Percentiles rank a stretch among this genome's conserved stretches.
Evolutionary conservation across 2,329 filamentous ascomycete genomes (phyloP).

Genomic region (Penicillium paneum): DNA sequence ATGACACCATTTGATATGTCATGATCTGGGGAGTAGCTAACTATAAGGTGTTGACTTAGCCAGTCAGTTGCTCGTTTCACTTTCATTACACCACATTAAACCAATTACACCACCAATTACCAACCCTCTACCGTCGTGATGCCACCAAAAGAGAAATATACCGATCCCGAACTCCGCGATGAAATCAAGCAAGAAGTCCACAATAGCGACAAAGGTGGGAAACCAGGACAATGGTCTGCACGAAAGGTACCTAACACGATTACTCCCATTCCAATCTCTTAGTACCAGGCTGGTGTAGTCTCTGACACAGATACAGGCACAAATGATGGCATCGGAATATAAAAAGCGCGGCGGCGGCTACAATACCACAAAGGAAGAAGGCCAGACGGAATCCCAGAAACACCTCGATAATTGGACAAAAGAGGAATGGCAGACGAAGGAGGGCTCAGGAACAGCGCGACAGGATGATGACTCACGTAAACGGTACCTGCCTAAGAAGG

Average conservation of each 20-base stretch:
- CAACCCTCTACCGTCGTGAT: constrained; percentile 26
- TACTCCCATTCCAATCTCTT: not conserved
- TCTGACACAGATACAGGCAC: constrained; percentile 30
- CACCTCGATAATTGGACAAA: constrained; percentile 46
- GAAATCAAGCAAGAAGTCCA: constrained; percentile 49
- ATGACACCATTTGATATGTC: not conserved
- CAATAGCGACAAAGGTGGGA: constrained; percentile 46
- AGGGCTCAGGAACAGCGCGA: constrained; percentile 46
- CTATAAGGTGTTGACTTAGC: not conserved
- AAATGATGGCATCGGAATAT: constrained; percentile 49
- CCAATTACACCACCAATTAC: not conserved
- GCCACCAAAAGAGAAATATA: constrained; percentile 49
- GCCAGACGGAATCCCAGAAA: constrained; percentile 44
- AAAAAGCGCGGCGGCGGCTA: constrained; percentile 49
- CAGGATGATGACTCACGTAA: constrained; percentile 45
- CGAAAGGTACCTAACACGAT: constrained; percentile 37
- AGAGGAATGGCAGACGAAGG: constrained; percentile 52
- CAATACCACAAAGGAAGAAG: constrained; percentile 44
- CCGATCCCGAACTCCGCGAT: constrained; percentile 46
- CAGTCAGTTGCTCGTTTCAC: not conserved
- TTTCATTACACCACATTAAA: not conserved
- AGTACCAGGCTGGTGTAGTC: no score
- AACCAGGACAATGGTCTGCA: constrained; percentile 50
- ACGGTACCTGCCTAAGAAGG: constrained; percentile 48
- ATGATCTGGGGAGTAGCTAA: not conserved